Percentiles rank a stretch among this genome's conserved stretches.
phyloP scores from a whole-genome alignment of 345 rosid genomes.

The Brassica carinata region DNA sequence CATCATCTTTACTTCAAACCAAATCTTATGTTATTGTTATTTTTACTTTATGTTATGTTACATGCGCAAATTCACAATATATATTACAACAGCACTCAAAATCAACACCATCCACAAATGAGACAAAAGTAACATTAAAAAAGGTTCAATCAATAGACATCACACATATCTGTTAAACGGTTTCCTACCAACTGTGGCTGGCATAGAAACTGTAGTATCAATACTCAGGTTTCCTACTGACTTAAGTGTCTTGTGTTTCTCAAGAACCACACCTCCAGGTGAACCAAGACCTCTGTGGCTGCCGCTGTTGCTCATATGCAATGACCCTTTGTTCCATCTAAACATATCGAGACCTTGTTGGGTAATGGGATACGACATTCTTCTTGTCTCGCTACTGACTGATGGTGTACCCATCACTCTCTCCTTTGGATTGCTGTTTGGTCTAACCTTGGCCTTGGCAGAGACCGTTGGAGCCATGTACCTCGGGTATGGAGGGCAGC shows the following conservation, averaged over 20 bases:
- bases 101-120: slow-evolving; percentile 46
- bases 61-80: slow-evolving; percentile 42
- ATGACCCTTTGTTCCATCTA: slow-evolving; percentile 66
- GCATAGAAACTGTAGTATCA: slow-evolving; percentile 81
- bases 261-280: slow-evolving; percentile 51
- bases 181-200: slow-evolving; percentile 61
- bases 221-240: slow-evolving; percentile 72
- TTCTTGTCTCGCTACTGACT: slow-evolving; percentile 63
- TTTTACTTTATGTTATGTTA: slow-evolving; percentile 43
- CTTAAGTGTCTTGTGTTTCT: slow-evolving; percentile 53
- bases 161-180: slow-evolving; percentile 98
- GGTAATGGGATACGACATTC: slow-evolving; percentile 60
- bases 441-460: slow-evolving; percentile 77
- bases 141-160: slow-evolving; percentile 37
- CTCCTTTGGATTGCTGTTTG: slow-evolving; percentile 79
- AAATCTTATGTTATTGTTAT: not conserved
- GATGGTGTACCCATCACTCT: slow-evolving; percentile 67
- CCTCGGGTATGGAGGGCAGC: slow-evolving; percentile 95
- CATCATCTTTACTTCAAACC: slow-evolving; percentile 14
- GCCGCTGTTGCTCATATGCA: slow-evolving; percentile 38
- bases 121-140: slow-evolving; percentile 6
- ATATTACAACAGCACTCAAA: slow-evolving; percentile 46
- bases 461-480: slow-evolving; percentile 91
- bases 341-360: slow-evolving; percentile 62
- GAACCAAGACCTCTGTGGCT: slow-evolving; percentile 39